phyloP scores from a whole-genome alignment of 2,329 filamentous ascomycete genomes.

The Colletotrichum costaricense region DNA sequence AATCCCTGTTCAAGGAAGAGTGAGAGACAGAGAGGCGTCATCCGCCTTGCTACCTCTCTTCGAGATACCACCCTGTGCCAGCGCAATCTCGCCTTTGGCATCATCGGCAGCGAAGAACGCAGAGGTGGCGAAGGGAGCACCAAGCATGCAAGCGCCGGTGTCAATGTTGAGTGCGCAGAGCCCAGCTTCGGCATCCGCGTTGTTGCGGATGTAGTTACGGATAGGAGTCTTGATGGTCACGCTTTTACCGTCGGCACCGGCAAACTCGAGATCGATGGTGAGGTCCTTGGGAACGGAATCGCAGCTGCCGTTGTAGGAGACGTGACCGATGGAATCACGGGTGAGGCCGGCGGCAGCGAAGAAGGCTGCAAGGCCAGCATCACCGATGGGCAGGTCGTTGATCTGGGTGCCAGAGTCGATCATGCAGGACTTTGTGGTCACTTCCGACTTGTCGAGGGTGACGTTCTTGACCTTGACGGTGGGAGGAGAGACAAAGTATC shows the following conservation, averaged over 20 bases:
- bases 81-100: slow-evolving; percentile 16
- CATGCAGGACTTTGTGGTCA: not conserved
- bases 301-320: slow-evolving; percentile 18
- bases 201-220: slow-evolving; percentile 32
- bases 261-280: slow-evolving; percentile 28
- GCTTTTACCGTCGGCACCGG: slow-evolving; percentile 10
- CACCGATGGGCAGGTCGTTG: slow-evolving; percentile 16
- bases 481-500: slow-evolving; percentile 22
- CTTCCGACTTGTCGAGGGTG: slow-evolving; percentile 5
- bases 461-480: slow-evolving; percentile 22
- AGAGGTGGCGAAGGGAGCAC: slow-evolving; percentile 14
- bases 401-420: slow-evolving; percentile 24
- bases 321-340: slow-evolving; percentile 4
- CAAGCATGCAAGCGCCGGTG: slow-evolving; percentile 22
- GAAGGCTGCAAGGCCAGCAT: not conserved
- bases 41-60: slow-evolving; percentile 3
- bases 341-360: not conserved
- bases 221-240: slow-evolving; percentile 24
- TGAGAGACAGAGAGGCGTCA: not conserved
- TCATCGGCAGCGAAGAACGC: slow-evolving; percentile 24
- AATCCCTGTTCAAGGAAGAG: not conserved
- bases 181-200: not conserved
- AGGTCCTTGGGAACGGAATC: slow-evolving; percentile 13
- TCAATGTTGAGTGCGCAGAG: slow-evolving; percentile 23
- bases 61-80: slow-evolving; percentile 21